Percentiles rank a stretch among this genome's conserved stretches.
These are phyloP conservation scores for Colletotrichum sp. DNA, from an alignment of 2,329 filamentous ascomycete species.

Conservation along the genomic window DNA sequence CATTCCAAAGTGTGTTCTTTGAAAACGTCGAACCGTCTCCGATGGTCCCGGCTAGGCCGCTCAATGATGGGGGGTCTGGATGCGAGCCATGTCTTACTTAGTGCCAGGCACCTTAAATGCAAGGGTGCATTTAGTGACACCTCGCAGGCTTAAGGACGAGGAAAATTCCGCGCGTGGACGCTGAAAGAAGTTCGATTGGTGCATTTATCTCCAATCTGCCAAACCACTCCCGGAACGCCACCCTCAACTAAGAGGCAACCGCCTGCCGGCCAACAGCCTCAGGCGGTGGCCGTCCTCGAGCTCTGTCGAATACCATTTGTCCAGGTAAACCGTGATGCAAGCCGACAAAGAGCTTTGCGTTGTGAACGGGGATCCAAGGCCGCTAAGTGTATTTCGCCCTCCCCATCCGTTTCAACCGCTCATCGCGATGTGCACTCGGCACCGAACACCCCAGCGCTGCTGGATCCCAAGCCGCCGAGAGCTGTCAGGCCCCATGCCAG, in stretches of 20 bases:
- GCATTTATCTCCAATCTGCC: neutral
- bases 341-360: neutral
- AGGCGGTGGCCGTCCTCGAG: neutral
- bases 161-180: neutral
- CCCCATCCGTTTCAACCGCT: neutral
- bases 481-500: conserved; percentile 50
- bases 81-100: conserved; percentile 7
- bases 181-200: neutral
- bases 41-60: neutral
- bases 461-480: conserved; percentile 48
- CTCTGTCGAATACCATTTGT: neutral
- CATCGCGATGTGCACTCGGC: conserved; percentile 48
- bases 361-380: neutral
- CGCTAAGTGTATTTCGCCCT: neutral
- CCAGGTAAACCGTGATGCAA: neutral
- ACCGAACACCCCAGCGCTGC: conserved; percentile 50
- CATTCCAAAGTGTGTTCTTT: conserved; percentile 4
- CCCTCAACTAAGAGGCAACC: neutral
- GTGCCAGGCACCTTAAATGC: neutral
- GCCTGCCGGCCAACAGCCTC: neutral
- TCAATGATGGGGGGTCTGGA: neutral
- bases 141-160: neutral
- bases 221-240: neutral
- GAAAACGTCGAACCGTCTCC: neutral
- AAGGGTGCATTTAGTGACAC: neutral